Evolutionary conservation across 2,329 filamentous ascomycete genomes (phyloP).

Genomic region (Botrytis paeoniae): DNA sequence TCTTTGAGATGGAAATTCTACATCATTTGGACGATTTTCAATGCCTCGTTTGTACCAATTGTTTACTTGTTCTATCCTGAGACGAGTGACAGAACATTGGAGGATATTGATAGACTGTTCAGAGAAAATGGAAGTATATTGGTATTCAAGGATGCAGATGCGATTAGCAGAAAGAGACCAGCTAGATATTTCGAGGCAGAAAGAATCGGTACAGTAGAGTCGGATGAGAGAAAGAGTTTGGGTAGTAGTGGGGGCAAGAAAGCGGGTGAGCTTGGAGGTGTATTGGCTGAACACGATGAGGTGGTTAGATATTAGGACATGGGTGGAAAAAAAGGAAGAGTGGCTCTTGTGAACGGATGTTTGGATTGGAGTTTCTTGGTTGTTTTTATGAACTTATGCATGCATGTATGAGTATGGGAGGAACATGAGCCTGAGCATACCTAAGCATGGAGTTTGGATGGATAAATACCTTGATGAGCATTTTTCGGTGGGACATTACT

Average conservation of each 20-base stretch:
- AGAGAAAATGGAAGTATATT: constrained; percentile 13
- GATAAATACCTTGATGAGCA: neutral
- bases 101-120: constrained; percentile 17
- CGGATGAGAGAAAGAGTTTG: neutral
- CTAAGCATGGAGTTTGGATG: neutral
- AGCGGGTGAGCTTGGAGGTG: neutral
- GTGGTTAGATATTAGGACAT: neutral
- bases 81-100: constrained; percentile 37
- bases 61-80: constrained; percentile 52
- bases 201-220: neutral
- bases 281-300: constrained; percentile 13
- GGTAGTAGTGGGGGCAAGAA: neutral
- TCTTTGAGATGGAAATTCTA: constrained; percentile 60
- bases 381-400: neutral
- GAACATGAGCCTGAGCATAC: neutral
- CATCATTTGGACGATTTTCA: constrained; percentile 50
- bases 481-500: neutral
- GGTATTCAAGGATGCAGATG: constrained; percentile 10
- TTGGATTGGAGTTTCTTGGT: neutral
- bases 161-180: constrained; percentile 3
- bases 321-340: neutral
- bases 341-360: neutral
- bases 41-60: constrained; percentile 39
- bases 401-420: neutral
- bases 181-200: constrained; percentile 15